A percentile compares a stretch with the other conserved stretches of the same genome.
These are phyloP conservation scores for Coniochaeta sp. DNA, from an alignment of 2,329 filamentous ascomycete species.

Conservation along the genomic window DNA sequence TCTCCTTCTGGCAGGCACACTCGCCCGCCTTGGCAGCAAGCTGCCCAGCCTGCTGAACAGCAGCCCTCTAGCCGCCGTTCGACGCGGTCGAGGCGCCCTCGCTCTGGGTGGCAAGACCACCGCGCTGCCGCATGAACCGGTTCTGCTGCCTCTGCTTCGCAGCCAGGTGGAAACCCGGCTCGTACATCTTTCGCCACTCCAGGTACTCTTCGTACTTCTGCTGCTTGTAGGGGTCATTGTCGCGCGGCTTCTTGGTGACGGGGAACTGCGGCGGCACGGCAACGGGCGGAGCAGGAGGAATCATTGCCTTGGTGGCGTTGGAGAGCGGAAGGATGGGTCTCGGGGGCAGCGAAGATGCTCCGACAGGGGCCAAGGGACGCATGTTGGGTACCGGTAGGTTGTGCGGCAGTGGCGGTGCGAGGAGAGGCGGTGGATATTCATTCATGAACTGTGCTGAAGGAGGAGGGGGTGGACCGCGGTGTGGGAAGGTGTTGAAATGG, in stretches of 20 bases:
- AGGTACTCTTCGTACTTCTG: conserved; percentile 40
- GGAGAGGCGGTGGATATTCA: not conserved
- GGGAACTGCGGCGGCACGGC: conserved; percentile 10
- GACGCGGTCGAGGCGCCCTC: conserved; percentile 1
- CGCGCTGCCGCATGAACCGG: conserved; percentile 14
- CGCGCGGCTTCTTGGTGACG: conserved; percentile 28
- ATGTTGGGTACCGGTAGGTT: not conserved
- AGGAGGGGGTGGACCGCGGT: not conserved
- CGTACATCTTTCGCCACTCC: conserved; percentile 39
- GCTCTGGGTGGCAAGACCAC: not conserved
- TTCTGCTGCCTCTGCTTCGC: conserved; percentile 36
- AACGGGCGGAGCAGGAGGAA: conserved; percentile 6
- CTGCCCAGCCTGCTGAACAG: not conserved
- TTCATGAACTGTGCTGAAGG: not conserved
- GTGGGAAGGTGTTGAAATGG: not conserved
- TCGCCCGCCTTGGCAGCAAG: not conserved
- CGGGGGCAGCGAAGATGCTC: not conserved
- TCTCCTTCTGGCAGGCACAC: not conserved
- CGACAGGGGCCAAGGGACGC: not conserved
- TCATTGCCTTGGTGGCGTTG: not conserved
- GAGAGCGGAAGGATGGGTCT: not conserved
- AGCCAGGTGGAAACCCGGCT: conserved; percentile 37
- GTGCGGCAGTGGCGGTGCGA: not conserved
- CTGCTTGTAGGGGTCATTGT: conserved; percentile 31
- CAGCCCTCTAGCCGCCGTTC: not conserved